Evolutionary conservation across 1,284 basidiomycete genomes (phyloP).

Genomic region (Testicularia cyperi): DNA sequence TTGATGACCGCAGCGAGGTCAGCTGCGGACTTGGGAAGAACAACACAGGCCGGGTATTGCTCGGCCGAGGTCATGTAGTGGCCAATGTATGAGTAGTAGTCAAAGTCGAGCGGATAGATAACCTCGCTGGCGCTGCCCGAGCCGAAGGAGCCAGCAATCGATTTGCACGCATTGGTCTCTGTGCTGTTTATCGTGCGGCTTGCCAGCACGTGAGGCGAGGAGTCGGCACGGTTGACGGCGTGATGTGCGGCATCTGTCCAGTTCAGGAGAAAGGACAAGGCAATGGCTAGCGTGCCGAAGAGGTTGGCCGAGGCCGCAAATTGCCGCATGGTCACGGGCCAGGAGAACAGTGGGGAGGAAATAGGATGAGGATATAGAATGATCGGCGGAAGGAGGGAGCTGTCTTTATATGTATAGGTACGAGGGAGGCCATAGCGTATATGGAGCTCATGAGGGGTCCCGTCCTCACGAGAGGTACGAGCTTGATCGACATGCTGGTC

Average conservation of each 20-base stretch:
- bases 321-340: conserved; percentile 17
- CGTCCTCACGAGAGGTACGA: too few relatives aligned
- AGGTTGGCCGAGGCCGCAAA: conserved; percentile 11
- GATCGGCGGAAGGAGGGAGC: too few relatives aligned
- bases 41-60: conserved; percentile 35
- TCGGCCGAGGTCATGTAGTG: conserved; percentile 35
- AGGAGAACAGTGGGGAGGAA: not conserved
- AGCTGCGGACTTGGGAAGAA: conserved; percentile 23
- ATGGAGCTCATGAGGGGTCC: too few relatives aligned
- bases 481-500: too few relatives aligned
- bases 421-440: too few relatives aligned
- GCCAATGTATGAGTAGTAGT: conserved; percentile 12
- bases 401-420: too few relatives aligned
- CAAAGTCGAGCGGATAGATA: conserved; percentile 19
- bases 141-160: conserved; percentile 12
- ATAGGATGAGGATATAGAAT: too few relatives aligned
- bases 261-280: conserved; percentile 18
- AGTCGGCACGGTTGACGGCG: too few relatives aligned
- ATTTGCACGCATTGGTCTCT: conserved; percentile 28
- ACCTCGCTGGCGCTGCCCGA: conserved; percentile 8
- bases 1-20: conserved; percentile 39
- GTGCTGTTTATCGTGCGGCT: conserved; percentile 26
- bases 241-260: conserved; percentile 25
- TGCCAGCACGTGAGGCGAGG: too few relatives aligned
- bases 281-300: conserved; percentile 15